Percentiles rank a stretch among this genome's conserved stretches.
Conservation (phyloP, 345 rosid species). For the Aquilaria malaccensis region DNA sequence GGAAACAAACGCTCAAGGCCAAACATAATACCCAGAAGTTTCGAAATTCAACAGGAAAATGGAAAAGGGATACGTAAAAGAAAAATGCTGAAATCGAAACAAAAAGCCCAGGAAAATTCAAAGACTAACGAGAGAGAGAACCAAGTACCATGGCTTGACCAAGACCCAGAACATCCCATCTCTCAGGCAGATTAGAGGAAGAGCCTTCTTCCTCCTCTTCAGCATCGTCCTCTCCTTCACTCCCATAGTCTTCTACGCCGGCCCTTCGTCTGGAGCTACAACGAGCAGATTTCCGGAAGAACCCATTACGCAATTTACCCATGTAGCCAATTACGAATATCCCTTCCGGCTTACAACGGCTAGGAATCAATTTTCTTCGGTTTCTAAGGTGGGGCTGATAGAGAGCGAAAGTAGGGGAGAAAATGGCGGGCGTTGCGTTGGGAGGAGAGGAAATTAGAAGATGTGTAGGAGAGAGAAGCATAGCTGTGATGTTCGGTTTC, state of each 20-base stretch:
- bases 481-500: neutral
- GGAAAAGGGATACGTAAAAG: neutral
- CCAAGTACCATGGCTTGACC: conserved; percentile 88
- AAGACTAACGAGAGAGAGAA: too few relatives aligned
- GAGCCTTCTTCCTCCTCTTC: conserved; percentile 27
- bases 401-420: conserved; percentile 38
- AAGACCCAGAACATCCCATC: conserved; percentile 92
- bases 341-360: conserved; percentile 10
- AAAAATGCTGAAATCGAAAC: neutral
- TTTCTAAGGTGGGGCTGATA: conserved; percentile 13
- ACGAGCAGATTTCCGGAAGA: conserved; percentile 22
- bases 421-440: conserved; percentile 18
- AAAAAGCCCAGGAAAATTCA: neutral
- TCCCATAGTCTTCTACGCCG: conserved; percentile 26
- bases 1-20: too few relatives aligned
- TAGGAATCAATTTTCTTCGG: conserved; percentile 13
- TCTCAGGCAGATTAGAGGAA: conserved; percentile 46
- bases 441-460: conserved; percentile 27
- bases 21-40: neutral
- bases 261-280: conserved; percentile 17
- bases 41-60: neutral
- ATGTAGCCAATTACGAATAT: conserved; percentile 20
- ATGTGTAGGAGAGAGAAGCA: conserved; percentile 33
- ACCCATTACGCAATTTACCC: conserved; percentile 26
- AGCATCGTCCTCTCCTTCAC: conserved; percentile 27